Percentiles rank a stretch among this genome's conserved stretches.
Conservation (phyloP, 805 yeast genomes). For the Priceomyces castillae region DNA sequence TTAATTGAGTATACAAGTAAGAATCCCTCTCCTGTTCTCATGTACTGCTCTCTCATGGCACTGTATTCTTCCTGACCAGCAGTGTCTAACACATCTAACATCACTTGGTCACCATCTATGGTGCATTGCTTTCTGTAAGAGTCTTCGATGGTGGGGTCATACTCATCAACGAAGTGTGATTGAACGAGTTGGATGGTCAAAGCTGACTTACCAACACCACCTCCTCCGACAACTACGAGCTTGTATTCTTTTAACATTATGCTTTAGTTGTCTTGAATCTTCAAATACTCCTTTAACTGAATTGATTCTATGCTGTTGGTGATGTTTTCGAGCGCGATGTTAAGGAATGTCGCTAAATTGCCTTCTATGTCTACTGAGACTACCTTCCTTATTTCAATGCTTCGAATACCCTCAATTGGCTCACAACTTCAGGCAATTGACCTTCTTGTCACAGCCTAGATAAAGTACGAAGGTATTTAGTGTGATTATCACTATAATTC, state of each 20-base stretch:
- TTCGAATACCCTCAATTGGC: background rate
- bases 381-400: background rate
- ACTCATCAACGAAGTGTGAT: conserved; percentile 93
- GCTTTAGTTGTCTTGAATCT: background rate
- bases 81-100: conserved; percentile 87
- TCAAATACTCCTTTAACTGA: background rate
- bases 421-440: background rate
- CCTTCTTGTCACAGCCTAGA: too few species aligned
- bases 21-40: conserved; percentile 96
- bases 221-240: conserved; percentile 96
- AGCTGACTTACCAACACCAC: conserved; percentile 98
- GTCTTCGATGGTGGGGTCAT: conserved; percentile 97
- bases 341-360: background rate
- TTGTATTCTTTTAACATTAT: conserved; percentile 70
- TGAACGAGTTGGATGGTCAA: conserved; percentile 93
- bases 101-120: conserved; percentile 73
- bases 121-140: conserved; percentile 84
- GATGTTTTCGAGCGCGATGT: background rate
- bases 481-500: too few species aligned
- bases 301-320: background rate
- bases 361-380: background rate
- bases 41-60: conserved; percentile 83
- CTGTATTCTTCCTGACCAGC: conserved; percentile 98
- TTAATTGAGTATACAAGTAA: conserved; percentile 85
- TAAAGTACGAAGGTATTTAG: too few species aligned